Evolutionary conservation across 352 stramenopile species (phyloP), one percentile per base, ranked within the genome.

Genomic region (Pythium rishiriense): DNA sequence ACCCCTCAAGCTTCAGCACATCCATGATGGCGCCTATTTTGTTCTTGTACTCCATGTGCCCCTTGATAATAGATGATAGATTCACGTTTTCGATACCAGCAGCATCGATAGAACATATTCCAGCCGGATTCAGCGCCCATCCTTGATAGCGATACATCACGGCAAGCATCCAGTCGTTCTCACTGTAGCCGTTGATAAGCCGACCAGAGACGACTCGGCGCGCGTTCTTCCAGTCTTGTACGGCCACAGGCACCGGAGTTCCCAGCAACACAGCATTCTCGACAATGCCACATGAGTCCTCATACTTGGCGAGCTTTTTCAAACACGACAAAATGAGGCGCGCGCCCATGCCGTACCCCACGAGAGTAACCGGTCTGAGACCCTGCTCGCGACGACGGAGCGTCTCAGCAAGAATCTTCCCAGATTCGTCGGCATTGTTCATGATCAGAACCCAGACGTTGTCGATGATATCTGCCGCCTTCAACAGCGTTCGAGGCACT

Each of bases 71-170:
- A 64, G 78, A 76, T 9, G 80, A 91, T 46, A 97, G 64, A 72
- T 97, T 74, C 22, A 90, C 82, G 55, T 97, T 95, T 62, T 97
- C 88, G 11, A 97, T 70, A 15, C 85, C 82, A 12, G 61, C 41
- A 45, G 88, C 81, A 17, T 91, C 68, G 39, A 94, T 74, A 12
- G 87, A 75, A 0, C 70, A 61, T 22, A 95, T 91, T 8, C 87
- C 87, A 3, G 87, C 85, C 8, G 85, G 90, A 66, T 92, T 85
- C 14, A 95, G 56, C 19, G 85, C 70, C 85, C 81, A 95, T 26
- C 83, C 82, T 49, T 96, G 85, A 53, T 93, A 93, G 10, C 91
- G 80, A 64, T 97, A 98, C 76, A 98, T 93, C 41, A 97, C 70
- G 19, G 81, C 83, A 22, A 98, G 76, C 81, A 97, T 96, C 78